Evolutionary conservation across 352 stramenopile species (phyloP).

Genomic region (Plasmopara viticola): DNA sequence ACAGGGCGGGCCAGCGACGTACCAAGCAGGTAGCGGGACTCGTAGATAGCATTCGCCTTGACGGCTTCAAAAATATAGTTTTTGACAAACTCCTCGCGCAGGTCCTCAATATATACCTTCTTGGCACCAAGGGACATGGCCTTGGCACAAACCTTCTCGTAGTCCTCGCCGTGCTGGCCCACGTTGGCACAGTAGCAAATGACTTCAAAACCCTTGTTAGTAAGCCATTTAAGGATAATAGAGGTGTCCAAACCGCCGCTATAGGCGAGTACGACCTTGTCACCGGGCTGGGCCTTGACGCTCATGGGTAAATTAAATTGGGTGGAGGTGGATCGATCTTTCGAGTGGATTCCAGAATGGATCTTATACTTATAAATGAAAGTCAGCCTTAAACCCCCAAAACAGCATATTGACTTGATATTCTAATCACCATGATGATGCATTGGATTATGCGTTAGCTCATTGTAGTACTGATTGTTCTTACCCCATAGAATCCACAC

Average conservation of each 20-base stretch:
- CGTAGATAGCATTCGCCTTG: slow-evolving; percentile 97
- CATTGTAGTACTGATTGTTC: too few relatives aligned
- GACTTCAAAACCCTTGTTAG: slow-evolving; percentile 97
- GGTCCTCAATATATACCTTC: slow-evolving; percentile 93
- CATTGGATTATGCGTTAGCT: too few relatives aligned
- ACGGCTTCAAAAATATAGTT: slow-evolving; percentile 92
- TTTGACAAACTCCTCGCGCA: slow-evolving; percentile 96
- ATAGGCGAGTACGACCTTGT: slow-evolving; percentile 96
- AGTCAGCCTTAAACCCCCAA: too few relatives aligned
- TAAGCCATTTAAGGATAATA: slow-evolving; percentile 98
- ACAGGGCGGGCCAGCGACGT: slow-evolving; percentile 96
- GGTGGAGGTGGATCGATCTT: slow-evolving; percentile 14
- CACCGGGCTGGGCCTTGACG: slow-evolving; percentile 58
- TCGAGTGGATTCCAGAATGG: too few relatives aligned
- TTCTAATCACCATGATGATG: too few relatives aligned
- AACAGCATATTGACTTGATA: too few relatives aligned
- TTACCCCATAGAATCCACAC: too few relatives aligned
- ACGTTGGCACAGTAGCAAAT: slow-evolving; percentile 99
- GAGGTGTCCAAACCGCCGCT: slow-evolving; percentile 97
- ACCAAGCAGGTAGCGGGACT: slow-evolving; percentile 95
- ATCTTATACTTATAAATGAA: too few relatives aligned
- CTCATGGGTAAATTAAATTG: slow-evolving; percentile 42
- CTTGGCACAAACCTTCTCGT: slow-evolving; percentile 93
- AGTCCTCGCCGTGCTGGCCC: slow-evolving; percentile 95
- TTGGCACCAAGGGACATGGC: slow-evolving; percentile 59